Base-by-base conservation (phyloP, 495 filamentous ascomycete species). In the Zalerion maritima region DNA sequence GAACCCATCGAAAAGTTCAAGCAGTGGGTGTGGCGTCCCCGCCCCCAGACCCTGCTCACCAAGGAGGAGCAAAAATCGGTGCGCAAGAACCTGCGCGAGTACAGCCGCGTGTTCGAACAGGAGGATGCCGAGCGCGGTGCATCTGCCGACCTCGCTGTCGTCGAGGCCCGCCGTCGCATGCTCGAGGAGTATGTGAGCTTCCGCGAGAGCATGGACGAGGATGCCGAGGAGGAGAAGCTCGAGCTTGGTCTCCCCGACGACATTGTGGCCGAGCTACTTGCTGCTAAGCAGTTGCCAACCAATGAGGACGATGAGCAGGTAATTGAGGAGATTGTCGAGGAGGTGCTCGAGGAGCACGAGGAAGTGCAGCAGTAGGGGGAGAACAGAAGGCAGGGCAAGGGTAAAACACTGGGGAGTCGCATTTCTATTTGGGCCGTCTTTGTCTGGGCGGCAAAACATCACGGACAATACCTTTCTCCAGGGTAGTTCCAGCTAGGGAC, bases 31-130 rank as follows among this genome's bases (percentile, higher is more conserved):
- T 97, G 89, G 89, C 81, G 89, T 12, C 91, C 89, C 8, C 80
- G 89, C 18, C 89, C 89, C 8, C 52, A 77, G 5, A 91, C 81
- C 14, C 73, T 96, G 29, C 79, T 97, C 32, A 71, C 70, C 57
- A 85, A 83, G 54, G 82, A 94, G 41, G 84, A 94, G 64, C 87
- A 94, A 64, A 93, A 94, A 67, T 66, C 76, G 43, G 83, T 94
- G 47, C 91, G 91, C 60, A 93, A 92, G 73, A 96, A 94, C 61
- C 77, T 97, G 25, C 79, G 87, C 25, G 89, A 96, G 57, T 96
- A 93, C 71, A 80, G 73, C 48, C 79, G 79, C 53, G 60, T 82
- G 32, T 97, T 97, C 60, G 91, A 96, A 36, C 81, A 89, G 57
- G 81, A 94, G 54, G 89, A 96, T 54, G 72, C 75, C 41, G 82